Conservation (phyloP, 225 moss, liverwort and hornwort species). For the Antitrichia curtipendula region DNA sequence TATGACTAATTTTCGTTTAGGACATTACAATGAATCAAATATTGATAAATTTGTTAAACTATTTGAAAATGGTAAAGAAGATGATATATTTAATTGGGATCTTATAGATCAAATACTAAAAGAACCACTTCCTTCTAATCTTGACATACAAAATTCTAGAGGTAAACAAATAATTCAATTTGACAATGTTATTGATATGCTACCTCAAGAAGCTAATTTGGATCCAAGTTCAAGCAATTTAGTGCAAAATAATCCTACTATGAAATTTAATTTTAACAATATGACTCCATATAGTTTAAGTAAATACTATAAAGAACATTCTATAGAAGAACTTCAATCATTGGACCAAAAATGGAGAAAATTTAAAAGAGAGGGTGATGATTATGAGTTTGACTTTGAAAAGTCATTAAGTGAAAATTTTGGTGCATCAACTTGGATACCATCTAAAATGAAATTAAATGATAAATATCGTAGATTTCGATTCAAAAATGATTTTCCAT, state of each 20-base stretch:
- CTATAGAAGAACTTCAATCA: not conserved
- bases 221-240: not conserved
- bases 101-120: not conserved
- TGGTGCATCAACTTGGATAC: not conserved
- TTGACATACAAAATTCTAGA: not conserved
- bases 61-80: not conserved
- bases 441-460: not conserved
- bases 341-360: not conserved
- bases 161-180: not conserved
- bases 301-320: not conserved
- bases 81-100: not conserved
- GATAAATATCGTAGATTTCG: not conserved
- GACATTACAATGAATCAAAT: not conserved
- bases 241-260: not conserved
- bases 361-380: not conserved
- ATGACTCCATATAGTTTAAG: rapidly evolving
- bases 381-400: not conserved
- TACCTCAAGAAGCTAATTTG: not conserved
- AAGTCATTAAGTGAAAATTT: not conserved
- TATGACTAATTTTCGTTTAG: not conserved
- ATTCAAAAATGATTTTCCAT: not conserved
- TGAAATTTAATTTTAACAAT: not conserved
- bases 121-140: not conserved
- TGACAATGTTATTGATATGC: not conserved
- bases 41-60: not conserved